Evolutionary conservation across 2,329 filamentous ascomycete species (phyloP).

Genomic region (Calonectria henricotiae): DNA sequence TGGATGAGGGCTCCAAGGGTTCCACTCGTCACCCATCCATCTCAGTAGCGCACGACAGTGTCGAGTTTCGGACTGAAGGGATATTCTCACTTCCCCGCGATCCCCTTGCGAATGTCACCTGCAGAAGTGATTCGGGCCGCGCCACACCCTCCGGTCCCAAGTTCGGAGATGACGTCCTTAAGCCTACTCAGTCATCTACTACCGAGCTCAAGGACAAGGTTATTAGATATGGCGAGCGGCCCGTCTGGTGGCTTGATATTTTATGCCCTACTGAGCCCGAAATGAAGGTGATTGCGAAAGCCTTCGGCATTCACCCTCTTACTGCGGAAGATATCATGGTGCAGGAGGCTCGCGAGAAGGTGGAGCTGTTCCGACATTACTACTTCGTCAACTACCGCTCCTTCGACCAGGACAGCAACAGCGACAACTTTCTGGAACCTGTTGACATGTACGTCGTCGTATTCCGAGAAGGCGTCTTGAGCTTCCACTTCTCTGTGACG

Average conservation of each 20-base stretch:
- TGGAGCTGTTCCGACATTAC: constrained; percentile 96
- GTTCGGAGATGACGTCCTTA: constrained; percentile 54
- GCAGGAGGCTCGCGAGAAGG: constrained; percentile 97
- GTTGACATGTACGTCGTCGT: constrained; percentile 99
- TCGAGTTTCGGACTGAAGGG: constrained; percentile 44
- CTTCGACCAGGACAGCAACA: constrained; percentile 94
- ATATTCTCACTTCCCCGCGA: constrained; percentile 55
- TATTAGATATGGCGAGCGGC: constrained; percentile 82
- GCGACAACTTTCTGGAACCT: constrained; percentile 91
- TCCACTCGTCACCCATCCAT: constrained; percentile 67
- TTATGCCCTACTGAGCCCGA: constrained; percentile 92
- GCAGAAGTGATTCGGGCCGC: constrained; percentile 61
- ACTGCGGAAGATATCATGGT: constrained; percentile 98
- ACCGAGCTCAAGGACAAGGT: constrained; percentile 59
- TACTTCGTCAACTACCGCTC: constrained; percentile 99
- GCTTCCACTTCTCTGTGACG: constrained; percentile 97
- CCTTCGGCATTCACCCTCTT: constrained; percentile 95
- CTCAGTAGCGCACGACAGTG: constrained; percentile 51
- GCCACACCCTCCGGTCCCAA: constrained; percentile 66
- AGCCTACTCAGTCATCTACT: constrained; percentile 42
- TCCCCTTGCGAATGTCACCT: constrained; percentile 53
- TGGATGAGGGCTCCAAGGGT: constrained; percentile 62
- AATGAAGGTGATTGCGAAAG: constrained; percentile 93
- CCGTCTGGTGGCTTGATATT: constrained; percentile 97
- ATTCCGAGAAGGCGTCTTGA: constrained; percentile 94